Evolutionary conservation across 345 rosid genomes (phyloP).

Genomic region (Litchi chinensis): DNA sequence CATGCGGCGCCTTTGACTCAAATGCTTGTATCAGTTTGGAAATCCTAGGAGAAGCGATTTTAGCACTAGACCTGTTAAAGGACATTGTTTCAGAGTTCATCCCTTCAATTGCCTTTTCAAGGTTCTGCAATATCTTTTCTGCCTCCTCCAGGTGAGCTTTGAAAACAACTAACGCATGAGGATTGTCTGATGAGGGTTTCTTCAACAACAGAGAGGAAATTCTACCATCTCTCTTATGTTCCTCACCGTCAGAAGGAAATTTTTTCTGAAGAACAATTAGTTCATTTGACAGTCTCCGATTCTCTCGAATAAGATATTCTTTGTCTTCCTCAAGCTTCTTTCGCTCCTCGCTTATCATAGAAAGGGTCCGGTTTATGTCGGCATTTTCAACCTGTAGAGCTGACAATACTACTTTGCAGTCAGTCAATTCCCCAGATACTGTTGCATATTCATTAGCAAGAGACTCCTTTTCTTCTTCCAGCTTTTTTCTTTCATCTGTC

Average conservation of each 20-base stretch:
- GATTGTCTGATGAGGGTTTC: conserved; percentile 26
- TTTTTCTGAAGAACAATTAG: conserved; percentile 53
- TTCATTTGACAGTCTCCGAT: conserved; percentile 58
- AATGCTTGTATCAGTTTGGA: conserved; percentile 83
- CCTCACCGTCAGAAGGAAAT: conserved; percentile 45
- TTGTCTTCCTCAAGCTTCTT: conserved; percentile 64
- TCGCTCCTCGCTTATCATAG: conserved; percentile 43
- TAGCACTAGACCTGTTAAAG: conserved; percentile 40
- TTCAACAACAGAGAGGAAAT: conserved; percentile 17
- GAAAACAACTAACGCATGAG: conserved; percentile 45
- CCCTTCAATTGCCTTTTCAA: conserved; percentile 59
- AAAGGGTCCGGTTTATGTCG: conserved; percentile 46
- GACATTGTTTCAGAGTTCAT: conserved; percentile 37
- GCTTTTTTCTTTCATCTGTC: conserved; percentile 46
- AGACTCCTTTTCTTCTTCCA: conserved; percentile 53
- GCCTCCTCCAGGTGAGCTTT: conserved; percentile 57
- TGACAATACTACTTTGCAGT: conserved; percentile 47
- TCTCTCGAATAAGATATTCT: conserved; percentile 50
- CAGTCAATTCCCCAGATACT: conserved; percentile 44
- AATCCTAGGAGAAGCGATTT: conserved; percentile 50
- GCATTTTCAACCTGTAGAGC: conserved; percentile 52
- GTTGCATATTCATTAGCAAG: conserved; percentile 50
- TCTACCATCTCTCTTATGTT: conserved; percentile 30
- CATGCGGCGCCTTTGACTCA: conserved; percentile 63
- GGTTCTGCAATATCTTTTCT: conserved; percentile 50